Evolutionary conservation across 371 early-diverging fungal species (phyloP), one percentile per base, ranked within the genome.

Genomic region (Blakeslea trispora): DNA sequence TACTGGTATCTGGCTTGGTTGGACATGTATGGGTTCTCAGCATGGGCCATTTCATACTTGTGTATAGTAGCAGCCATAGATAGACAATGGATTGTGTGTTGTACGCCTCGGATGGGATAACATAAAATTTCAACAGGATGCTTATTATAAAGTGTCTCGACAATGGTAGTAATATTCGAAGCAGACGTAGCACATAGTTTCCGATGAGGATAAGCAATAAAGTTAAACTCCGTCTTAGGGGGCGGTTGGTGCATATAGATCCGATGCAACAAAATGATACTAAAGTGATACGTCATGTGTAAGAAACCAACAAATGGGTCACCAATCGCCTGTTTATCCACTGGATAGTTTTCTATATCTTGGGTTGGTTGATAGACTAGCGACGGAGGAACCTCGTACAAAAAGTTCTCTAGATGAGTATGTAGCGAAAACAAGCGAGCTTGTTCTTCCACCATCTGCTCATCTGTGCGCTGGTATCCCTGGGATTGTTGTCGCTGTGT

Each of bases 241-340:
- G 70, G 48, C 6, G 70, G 72, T n/a, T 61, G 51, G 6, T 57
- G 54, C 9, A 79, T 73, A 60, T 84, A 90, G 5, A 89, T 91
- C 5, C 91, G 87, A 61, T 95, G 93, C 7, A 95, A 77, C 23
- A 93, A 55, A 58, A 92, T 88, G 50, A 90, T 59, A 53, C 88
- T 80, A 8, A 87, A 86, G 68, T 93, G 88, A 77, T 91, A 95
- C 2, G 89, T 82, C 54, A 92, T 84, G 61, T 92, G 90, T 14
- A 91, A 64, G 45, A 74, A 72, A 1, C 75, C 76, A 34, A 69
- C 63, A 55, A 67, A 74, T 1, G 61, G 57, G 45, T 72, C 74
- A 9, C 45, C 50, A 63, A 82, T 57, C 55, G 77, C 50, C 64
- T 77, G 63, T 53, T 69, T 64, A 55, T 85, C 61, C 63, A 68